Evolutionary conservation across 805 yeast genomes (phyloP).

Genomic region (Yamadazyma olivae): DNA sequence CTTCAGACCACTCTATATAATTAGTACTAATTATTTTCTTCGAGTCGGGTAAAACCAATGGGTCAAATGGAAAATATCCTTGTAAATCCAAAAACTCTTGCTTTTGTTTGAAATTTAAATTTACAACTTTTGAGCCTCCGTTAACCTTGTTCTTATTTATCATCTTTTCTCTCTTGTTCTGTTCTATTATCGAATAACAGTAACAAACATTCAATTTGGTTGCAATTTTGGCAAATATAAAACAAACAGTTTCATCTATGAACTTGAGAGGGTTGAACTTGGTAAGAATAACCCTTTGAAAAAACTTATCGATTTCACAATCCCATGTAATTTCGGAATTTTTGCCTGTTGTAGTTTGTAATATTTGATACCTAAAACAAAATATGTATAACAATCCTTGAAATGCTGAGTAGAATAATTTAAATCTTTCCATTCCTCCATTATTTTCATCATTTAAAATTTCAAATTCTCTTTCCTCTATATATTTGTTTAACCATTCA

Average conservation of each 20-base stretch:
- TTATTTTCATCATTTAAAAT: conserved; percentile 33
- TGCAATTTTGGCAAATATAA: conserved; percentile 89
- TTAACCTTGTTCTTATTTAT: conserved; percentile 27
- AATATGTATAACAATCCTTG: conserved; percentile 89
- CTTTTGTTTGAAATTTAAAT: conserved; percentile 50
- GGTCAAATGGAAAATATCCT: conserved; percentile 97
- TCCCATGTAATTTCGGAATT: conserved; percentile 57
- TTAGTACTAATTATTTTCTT: conserved; percentile 51
- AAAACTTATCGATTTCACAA: conserved; percentile 76
- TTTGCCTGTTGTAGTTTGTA: conserved; percentile 21
- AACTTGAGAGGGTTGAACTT: conserved; percentile 91
- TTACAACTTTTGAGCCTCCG: conserved; percentile 21
- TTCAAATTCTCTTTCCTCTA: conserved; percentile 82
- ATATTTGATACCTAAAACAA: conserved; percentile 74
- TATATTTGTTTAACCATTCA: conserved; percentile 80
- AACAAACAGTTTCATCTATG: conserved; percentile 90
- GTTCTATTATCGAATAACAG: conserved; percentile 90
- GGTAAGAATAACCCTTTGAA: conserved; percentile 80
- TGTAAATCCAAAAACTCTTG: conserved; percentile 87
- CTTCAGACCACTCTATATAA: conserved; percentile 70
- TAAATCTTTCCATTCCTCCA: conserved; percentile 87
- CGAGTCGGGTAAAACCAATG: conserved; percentile 67
- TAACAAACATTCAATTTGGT: conserved; percentile 87
- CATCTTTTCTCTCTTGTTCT: conserved; percentile 72
- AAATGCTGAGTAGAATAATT: conserved; percentile 83